Evolutionary conservation across 2,329 filamentous ascomycete genomes (phyloP).

Genomic region (Microascus cirrosus): DNA sequence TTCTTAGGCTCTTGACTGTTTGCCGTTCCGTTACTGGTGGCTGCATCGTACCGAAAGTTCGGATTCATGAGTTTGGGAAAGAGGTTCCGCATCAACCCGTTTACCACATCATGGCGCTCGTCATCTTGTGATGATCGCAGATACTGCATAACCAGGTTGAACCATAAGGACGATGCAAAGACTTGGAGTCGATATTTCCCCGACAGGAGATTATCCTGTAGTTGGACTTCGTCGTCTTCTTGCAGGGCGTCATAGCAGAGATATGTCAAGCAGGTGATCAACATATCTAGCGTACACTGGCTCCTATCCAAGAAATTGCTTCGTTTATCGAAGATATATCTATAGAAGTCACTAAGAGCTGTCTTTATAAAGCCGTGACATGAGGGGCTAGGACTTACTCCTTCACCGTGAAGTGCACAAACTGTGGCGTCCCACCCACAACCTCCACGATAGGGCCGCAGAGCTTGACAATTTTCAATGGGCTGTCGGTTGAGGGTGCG

Average conservation of each 20-base stretch:
- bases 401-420: constrained; percentile 21
- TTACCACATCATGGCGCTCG: background rate
- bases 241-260: constrained; percentile 1
- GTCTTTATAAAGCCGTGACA: background rate
- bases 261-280: constrained; percentile 6
- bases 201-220: background rate
- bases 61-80: background rate
- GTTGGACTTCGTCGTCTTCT: background rate
- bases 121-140: background rate
- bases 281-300: constrained; percentile 1
- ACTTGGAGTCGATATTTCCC: constrained; percentile 1
- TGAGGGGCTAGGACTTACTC: constrained; percentile 9
- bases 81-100: background rate
- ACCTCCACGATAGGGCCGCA: constrained; percentile 20
- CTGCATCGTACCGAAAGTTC: background rate
- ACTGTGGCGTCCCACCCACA: constrained; percentile 14
- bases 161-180: background rate
- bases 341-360: background rate
- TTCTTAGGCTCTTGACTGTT: background rate
- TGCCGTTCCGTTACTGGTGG: background rate
- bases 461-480: constrained; percentile 9
- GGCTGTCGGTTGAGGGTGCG: background rate
- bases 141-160: background rate
- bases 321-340: constrained; percentile 4
- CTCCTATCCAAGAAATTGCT: constrained; percentile 2